phyloP scores from a whole-genome alignment of 2,329 filamentous ascomycete genomes.

The Aspergillus bombycis region DNA sequence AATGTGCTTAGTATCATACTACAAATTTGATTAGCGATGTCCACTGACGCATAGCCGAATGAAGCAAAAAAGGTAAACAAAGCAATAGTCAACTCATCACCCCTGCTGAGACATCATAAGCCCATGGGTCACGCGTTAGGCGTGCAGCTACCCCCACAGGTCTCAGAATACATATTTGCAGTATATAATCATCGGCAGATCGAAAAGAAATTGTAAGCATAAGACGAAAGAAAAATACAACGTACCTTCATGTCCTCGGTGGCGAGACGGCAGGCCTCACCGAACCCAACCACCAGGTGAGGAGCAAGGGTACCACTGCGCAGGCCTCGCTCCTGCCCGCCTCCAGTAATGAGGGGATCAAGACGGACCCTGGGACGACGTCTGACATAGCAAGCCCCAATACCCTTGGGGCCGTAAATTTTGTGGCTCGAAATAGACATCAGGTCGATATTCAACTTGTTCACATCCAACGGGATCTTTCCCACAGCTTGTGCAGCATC shows the following conservation, averaged over 20 bases:
- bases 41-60: conserved; percentile 5
- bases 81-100: conserved; percentile 57
- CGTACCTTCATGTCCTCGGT: conserved; percentile 88
- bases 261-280: conserved; percentile 91
- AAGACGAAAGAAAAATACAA: conserved; percentile 28
- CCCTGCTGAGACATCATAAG: conserved; percentile 68
- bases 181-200: conserved; percentile 72
- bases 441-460: conserved; percentile 95
- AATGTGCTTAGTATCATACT: conserved; percentile 94
- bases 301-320: conserved; percentile 93
- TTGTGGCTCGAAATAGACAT: conserved; percentile 99
- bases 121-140: conserved; percentile 37
- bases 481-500: conserved; percentile 97
- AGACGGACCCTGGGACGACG: conserved; percentile 89
- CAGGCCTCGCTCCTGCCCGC: conserved; percentile 92
- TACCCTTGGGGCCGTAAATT: conserved; percentile 96
- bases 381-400: conserved; percentile 94
- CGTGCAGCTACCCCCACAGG: conserved; percentile 55
- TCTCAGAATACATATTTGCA: conserved; percentile 73
- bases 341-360: conserved; percentile 93
- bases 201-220: conserved; percentile 10
- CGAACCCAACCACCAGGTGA: conserved; percentile 86
- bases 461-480: conserved; percentile 95
- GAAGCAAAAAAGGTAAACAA: conserved; percentile 29
- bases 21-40: conserved; percentile 12